A percentile compares a stretch with the other conserved stretches of the same genome.
phyloP scores from a whole-genome alignment of 1,139 yeast genomes.

The Zygosaccharomyces pseudobailii region DNA sequence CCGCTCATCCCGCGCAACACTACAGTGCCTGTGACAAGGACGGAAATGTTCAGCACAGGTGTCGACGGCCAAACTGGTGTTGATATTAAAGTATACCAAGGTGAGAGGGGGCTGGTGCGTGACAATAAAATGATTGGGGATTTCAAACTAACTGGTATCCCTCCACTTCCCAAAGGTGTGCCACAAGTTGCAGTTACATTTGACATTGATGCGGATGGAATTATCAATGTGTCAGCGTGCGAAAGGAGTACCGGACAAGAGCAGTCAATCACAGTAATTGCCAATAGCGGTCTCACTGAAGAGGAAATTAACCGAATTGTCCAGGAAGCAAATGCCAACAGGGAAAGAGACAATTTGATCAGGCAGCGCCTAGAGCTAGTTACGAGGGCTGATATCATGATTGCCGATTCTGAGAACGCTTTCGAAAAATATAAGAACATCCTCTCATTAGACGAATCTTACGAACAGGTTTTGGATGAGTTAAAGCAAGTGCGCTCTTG shows the following conservation, averaged over 20 bases:
- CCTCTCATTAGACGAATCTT: constrained; percentile 40
- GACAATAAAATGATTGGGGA: constrained; percentile 72
- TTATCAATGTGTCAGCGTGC: constrained; percentile 65
- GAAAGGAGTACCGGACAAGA: constrained; percentile 56
- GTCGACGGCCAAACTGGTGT: constrained; percentile 84
- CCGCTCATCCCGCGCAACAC: constrained; percentile 74
- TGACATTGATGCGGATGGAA: constrained; percentile 80
- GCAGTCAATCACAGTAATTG: constrained; percentile 64
- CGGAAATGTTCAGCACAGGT: constrained; percentile 73
- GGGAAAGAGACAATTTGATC: constrained; percentile 31
- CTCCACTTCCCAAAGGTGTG: constrained; percentile 67
- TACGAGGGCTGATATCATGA: constrained; percentile 49
- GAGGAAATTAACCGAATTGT: constrained; percentile 56
- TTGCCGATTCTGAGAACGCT: constrained; percentile 53
- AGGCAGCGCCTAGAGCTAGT: constrained; percentile 34
- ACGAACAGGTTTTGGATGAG: constrained; percentile 29
- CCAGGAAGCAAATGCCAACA: constrained; percentile 40
- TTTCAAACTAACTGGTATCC: constrained; percentile 62
- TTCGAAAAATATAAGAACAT: constrained; percentile 40
- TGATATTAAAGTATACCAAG: constrained; percentile 72
- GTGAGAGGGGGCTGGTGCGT: constrained; percentile 68
- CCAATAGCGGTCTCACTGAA: constrained; percentile 62
- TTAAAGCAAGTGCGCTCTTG: constrained; percentile 23
- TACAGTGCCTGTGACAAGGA: constrained; percentile 67
- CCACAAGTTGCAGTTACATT: constrained; percentile 72